These are phyloP conservation scores for Voacanga thouarsii DNA, from an alignment of 257 asterid species.

Conservation along the genomic window DNA sequence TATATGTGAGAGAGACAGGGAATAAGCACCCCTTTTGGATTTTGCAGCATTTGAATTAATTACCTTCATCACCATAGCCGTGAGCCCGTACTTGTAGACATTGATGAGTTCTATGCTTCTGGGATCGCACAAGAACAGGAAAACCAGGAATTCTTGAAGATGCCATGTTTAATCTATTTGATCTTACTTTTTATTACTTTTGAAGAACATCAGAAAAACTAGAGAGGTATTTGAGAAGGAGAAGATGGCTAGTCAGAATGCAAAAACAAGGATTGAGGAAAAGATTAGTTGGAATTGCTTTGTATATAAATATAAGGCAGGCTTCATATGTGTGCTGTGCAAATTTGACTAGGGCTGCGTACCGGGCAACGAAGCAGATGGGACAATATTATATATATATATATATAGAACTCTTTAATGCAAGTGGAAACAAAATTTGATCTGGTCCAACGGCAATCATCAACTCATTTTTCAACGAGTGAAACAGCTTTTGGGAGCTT, in stretches of 20 bases:
- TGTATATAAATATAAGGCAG: background rate
- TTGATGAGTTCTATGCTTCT: background rate
- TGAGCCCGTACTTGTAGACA: slow-evolving; percentile 32
- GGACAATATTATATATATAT: background rate
- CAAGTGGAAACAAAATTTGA: background rate
- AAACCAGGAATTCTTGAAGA: slow-evolving; percentile 11
- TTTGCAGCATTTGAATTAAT: background rate
- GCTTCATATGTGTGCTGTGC: background rate
- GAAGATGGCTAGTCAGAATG: background rate
- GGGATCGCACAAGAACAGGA: background rate
- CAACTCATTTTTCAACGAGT: no score
- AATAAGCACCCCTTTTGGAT: no score
- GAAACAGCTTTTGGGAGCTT: no score
- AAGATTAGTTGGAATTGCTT: background rate
- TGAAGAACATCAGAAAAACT: no score
- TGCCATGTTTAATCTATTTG: slow-evolving; percentile 14
- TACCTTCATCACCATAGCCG: slow-evolving; percentile 39
- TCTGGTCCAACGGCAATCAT: background rate
- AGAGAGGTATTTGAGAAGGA: no score
- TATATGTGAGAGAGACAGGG: background rate
- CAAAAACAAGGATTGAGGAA: background rate
- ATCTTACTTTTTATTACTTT: no score
- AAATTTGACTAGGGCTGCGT: background rate
- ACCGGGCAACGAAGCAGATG: background rate
- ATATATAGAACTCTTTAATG: no score